phyloP scores from a whole-genome alignment of 495 filamentous ascomycete species.

The Penicillium nucicola region DNA sequence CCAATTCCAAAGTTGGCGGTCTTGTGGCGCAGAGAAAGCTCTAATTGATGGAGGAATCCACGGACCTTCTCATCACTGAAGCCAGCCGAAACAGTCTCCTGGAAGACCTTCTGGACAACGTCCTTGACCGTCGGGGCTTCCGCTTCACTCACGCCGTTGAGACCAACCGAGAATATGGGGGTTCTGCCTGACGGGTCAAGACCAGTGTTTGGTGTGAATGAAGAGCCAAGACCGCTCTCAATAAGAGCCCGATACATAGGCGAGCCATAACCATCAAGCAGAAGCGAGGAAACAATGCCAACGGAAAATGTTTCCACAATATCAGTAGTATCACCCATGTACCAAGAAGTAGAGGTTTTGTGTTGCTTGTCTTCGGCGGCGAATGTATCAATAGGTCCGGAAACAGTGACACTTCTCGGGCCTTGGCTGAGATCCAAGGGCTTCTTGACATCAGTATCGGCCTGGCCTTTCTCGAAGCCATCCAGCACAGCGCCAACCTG shows the following conservation, averaged over 20 bases:
- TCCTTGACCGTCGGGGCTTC: conserved; percentile 75
- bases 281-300: conserved; percentile 71
- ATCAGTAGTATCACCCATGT: conserved; percentile 77
- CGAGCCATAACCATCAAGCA: conserved; percentile 92
- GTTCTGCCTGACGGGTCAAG: conserved; percentile 73
- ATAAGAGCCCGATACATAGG: conserved; percentile 89
- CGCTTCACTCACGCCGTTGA: conserved; percentile 78
- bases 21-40: conserved; percentile 88
- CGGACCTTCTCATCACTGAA: conserved; percentile 89
- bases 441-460: conserved; percentile 68
- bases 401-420: conserved; percentile 63
- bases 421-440: conserved; percentile 71
- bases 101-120: conserved; percentile 65
- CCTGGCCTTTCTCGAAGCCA: conserved; percentile 63
- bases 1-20: conserved; percentile 91
- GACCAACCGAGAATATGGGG: conserved; percentile 84
- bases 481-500: conserved; percentile 71
- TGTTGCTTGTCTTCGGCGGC: conserved; percentile 80
- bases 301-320: conserved; percentile 84
- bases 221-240: conserved; percentile 84
- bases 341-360: conserved; percentile 92
- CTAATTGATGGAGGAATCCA: conserved; percentile 88
- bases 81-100: conserved; percentile 62
- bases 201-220: conserved; percentile 92
- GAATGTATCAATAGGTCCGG: conserved; percentile 85